Conservation (phyloP, 2,329 filamentous ascomycete species). For the Monilinia polystroma region DNA sequence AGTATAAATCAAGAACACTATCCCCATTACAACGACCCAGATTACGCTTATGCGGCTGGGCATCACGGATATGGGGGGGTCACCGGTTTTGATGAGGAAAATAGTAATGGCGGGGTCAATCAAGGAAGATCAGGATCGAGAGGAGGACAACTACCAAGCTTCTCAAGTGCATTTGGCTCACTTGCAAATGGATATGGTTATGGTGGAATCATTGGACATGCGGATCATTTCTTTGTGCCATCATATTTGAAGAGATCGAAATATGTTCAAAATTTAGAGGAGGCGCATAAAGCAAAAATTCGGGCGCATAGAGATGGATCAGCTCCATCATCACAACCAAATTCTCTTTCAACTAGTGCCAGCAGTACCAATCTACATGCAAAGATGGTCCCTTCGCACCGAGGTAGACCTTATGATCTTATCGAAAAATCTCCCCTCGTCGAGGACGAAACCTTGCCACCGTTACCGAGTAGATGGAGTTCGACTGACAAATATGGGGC, state of each 20-base stretch:
- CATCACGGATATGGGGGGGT: conserved; percentile 30
- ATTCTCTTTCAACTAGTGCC: conserved; percentile 53
- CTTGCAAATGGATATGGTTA: conserved; percentile 37
- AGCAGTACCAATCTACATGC: conserved; percentile 53
- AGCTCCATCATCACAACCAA: conserved; percentile 46
- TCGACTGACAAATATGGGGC: conserved; percentile 70
- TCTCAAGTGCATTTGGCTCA: conserved; percentile 39
- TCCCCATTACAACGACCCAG: conserved; percentile 36
- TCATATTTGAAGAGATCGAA: conserved; percentile 78
- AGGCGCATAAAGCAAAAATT: conserved; percentile 63
- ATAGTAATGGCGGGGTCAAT: conserved; percentile 31
- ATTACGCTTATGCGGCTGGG: conserved; percentile 29
- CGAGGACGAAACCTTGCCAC: conserved; percentile 62
- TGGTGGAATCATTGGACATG: conserved; percentile 27
- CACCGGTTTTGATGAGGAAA: conserved; percentile 35
- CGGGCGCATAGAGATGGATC: conserved; percentile 48
- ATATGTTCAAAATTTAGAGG: conserved; percentile 74
- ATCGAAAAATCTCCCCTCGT: conserved; percentile 68
- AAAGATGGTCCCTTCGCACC: conserved; percentile 63
- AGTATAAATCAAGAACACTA: conserved; percentile 31
- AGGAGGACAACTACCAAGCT: conserved; percentile 38
- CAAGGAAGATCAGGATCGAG: conserved; percentile 35
- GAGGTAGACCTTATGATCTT: conserved; percentile 79
- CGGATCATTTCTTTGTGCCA: conserved; percentile 69
- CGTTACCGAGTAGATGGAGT: conserved; percentile 81